Percentiles rank a stretch among this genome's conserved stretches.
Evolutionary conservation across 2,329 filamentous ascomycete genomes (phyloP).

Genomic region (Cercospora sp.): DNA sequence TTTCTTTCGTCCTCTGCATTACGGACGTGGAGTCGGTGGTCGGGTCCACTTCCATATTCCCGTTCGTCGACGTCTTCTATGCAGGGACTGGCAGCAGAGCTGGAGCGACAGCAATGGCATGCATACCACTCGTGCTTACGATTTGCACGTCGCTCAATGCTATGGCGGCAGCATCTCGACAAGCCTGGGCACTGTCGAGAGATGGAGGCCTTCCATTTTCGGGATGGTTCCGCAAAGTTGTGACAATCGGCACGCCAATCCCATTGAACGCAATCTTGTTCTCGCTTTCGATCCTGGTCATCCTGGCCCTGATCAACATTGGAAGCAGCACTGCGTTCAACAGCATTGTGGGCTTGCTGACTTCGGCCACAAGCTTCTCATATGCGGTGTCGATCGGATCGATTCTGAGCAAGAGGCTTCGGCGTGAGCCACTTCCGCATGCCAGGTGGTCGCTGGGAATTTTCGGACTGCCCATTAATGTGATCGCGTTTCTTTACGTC

Average conservation of each 20-base stretch:
- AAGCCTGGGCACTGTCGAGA: conserved; percentile 44
- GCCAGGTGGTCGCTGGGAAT: conserved; percentile 21
- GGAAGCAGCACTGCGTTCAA: conserved; percentile 43
- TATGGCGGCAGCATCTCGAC: conserved; percentile 42
- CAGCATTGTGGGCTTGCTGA: conserved; percentile 41
- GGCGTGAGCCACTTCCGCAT: conserved; percentile 20
- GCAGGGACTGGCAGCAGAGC: conserved; percentile 14
- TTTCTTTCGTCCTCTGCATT: conserved; percentile 45
- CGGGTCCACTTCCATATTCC: conserved; percentile 32
- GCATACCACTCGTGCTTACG: conserved; percentile 15
- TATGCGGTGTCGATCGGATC: conserved; percentile 24
- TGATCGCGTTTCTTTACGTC: conserved; percentile 17
- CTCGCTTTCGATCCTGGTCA: conserved; percentile 22
- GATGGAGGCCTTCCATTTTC: conserved; percentile 44
- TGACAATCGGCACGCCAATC: conserved; percentile 20
- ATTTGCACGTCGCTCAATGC: conserved; percentile 27
- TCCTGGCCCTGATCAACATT: conserved; percentile 38
- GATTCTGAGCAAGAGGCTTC: conserved; percentile 19
- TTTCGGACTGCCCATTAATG: conserved; percentile 18
- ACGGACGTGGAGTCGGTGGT: conserved; percentile 37
- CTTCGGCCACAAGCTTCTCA: conserved; percentile 14
- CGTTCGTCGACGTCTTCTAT: conserved; percentile 38
- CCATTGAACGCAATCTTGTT: conserved; percentile 28
- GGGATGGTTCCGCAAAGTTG: conserved; percentile 15
- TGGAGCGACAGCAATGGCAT: conserved; percentile 17